These are phyloP conservation scores for Phlebiopsis flavidoalba DNA, from an alignment of 768 basidiomycete genomes.

Conservation along the genomic window DNA sequence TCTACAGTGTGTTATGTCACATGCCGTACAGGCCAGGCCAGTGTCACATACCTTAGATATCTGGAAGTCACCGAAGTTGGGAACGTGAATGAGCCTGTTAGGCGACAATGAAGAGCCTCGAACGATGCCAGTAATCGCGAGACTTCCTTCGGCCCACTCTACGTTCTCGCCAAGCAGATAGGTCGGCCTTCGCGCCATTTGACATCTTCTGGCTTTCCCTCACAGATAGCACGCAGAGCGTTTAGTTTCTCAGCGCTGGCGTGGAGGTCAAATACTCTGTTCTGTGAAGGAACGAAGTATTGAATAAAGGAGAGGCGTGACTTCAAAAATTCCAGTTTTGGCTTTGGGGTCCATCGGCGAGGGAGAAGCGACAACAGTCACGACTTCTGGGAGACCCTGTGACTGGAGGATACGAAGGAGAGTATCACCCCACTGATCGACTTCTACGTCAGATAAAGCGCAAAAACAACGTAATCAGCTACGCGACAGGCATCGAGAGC, in stretches of 20 bases:
- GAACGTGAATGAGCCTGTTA: conserved; percentile 83
- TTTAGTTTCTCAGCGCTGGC: conserved; percentile 60
- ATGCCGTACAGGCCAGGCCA: background rate
- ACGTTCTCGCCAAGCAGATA: conserved; percentile 72
- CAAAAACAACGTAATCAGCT: conserved; percentile 86
- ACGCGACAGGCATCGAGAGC: conserved; percentile 82
- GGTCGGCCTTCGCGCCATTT: conserved; percentile 80
- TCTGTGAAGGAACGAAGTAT: conserved; percentile 87
- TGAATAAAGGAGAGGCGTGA: conserved; percentile 91
- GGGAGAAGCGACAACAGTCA: conserved; percentile 62
- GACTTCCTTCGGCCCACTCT: conserved; percentile 54
- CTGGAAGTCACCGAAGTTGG: conserved; percentile 85
- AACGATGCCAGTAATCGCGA: conserved; percentile 80
- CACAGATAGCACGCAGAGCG: conserved; percentile 72
- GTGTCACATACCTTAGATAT: conserved; percentile 57
- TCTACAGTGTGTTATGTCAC: conserved; percentile 37
- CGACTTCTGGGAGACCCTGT: conserved; percentile 82
- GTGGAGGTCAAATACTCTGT: conserved; percentile 70
- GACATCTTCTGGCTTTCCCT: conserved; percentile 76
- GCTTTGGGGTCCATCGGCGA: conserved; percentile 53
- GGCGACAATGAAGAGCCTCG: conserved; percentile 77
- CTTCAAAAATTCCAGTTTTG: conserved; percentile 63
- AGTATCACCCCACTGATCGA: conserved; percentile 81
- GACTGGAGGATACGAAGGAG: conserved; percentile 84
- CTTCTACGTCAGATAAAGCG: conserved; percentile 77